Conservation (phyloP, 176 grass and related monocot species). For the Oropetium thomaeum region DNA sequence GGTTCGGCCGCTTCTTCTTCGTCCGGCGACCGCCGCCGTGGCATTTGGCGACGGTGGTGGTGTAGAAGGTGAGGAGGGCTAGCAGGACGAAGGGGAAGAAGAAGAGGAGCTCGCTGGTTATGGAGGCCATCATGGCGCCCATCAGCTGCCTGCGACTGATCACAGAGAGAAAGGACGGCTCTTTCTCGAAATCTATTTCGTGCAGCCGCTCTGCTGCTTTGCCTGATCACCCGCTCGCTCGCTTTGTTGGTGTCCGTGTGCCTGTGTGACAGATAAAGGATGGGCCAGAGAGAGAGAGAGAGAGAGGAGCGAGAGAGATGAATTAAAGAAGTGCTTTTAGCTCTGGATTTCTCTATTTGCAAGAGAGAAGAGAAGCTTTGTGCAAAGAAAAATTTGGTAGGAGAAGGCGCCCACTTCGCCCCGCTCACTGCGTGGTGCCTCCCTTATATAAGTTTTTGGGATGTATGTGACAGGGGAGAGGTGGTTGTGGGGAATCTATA, state of each 20-base stretch:
- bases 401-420: constrained; percentile 35
- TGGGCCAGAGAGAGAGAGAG: background rate
- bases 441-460: constrained; percentile 61
- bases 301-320: background rate
- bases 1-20: constrained; percentile 59
- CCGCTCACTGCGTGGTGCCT: constrained; percentile 12
- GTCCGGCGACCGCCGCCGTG: constrained; percentile 12
- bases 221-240: background rate
- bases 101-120: constrained; percentile 60
- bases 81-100: constrained; percentile 61
- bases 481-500: constrained; percentile 28
- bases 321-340: constrained; percentile 35
- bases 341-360: constrained; percentile 37
- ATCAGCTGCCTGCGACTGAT: constrained; percentile 18
- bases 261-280: background rate
- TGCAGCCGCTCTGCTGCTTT: constrained; percentile 5
- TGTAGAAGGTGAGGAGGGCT: constrained; percentile 71
- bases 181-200: constrained; percentile 31
- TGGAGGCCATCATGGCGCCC: constrained; percentile 58
- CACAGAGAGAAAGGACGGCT: background rate
- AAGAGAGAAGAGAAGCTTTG: constrained; percentile 35
- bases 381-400: constrained; percentile 24
- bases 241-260: constrained; percentile 27
- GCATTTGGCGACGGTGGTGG: constrained; percentile 52
- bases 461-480: constrained; percentile 30